Evolutionary conservation across 2,329 filamentous ascomycete species (phyloP), one percentile per base, ranked within the genome.

Genomic region (Aspergillus fischeri): DNA sequence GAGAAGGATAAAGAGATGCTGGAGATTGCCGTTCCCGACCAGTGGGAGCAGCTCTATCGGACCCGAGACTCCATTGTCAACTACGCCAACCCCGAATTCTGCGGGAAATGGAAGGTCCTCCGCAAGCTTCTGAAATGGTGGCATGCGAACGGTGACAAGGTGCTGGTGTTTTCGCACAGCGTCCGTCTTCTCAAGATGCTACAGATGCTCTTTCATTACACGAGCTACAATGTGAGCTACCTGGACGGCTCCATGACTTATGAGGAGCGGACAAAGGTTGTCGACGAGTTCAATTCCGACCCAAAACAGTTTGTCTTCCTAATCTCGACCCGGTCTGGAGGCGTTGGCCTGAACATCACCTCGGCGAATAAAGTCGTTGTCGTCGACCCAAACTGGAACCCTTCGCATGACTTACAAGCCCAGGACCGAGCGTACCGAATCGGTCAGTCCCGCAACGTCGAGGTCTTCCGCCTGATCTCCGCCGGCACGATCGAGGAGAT

Each of bases 301-400:
- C 85, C 91, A 0, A 82, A 81, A 3, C 91, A 94, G 67, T 99
- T 99, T 67, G 92, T 97, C 4, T 99, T 99, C 66, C 80, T 99
- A 21, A 97, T 99, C 67, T 96, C 90, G 24, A 97, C 94, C 6
- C 91, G 89, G 69, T 92, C 94, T 2, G 94, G 94, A 25, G 94
- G 94, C 4, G 89, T 97, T 0, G 94, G 94, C 0, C 80, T 99
- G 28, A 99, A 99, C 70, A 97, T 99, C 69, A 96, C 93, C 0
- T 94, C 91, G 1, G 94, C 94, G 1, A 99, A 99, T 76, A 97
- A 97, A 75, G 94, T 99, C 0, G 93, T 99, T 44, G 91, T 99
- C 38, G 87, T 97, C 50, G 94, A 97, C 70, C 94, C 94, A 0
- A 94, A 97, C 67, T 99, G 94, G 94, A 99, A 99, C 64, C 94